A percentile compares a stretch with the other conserved stretches of the same genome.
Evolutionary conservation across 2,329 filamentous ascomycete genomes (phyloP).

Genomic region (Tolypocladium amazonense): DNA sequence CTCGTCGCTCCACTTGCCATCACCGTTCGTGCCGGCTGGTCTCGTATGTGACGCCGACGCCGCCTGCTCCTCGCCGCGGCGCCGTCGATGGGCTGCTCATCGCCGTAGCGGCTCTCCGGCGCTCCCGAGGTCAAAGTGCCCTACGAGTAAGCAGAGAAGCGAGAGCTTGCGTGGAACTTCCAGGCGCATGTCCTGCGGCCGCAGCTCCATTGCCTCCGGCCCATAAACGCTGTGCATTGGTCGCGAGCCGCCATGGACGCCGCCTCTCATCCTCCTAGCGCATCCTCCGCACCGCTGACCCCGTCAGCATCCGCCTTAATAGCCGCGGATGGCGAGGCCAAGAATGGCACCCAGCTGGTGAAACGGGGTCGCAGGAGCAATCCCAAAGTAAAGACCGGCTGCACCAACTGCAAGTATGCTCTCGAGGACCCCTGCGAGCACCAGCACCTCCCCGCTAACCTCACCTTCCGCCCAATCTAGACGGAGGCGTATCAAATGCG

Average conservation of each 20-base stretch:
- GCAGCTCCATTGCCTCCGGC: not conserved
- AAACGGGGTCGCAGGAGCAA: slow-evolving; percentile 42
- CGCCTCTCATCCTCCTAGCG: not conserved
- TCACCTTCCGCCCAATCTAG: slow-evolving; percentile 19
- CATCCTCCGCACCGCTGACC: not conserved
- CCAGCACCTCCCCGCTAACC: not conserved
- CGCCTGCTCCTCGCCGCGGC: not conserved
- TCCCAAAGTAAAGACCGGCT: slow-evolving; percentile 57
- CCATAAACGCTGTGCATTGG: not conserved
- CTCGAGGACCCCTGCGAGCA: not conserved
- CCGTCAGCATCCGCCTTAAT: not conserved
- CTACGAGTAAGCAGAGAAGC: not conserved
- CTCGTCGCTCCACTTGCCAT: not conserved
- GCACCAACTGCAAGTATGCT: slow-evolving; percentile 58
- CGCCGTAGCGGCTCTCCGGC: not conserved
- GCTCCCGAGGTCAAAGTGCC: not conserved
- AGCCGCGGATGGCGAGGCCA: not conserved
- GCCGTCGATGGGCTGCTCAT: not conserved
- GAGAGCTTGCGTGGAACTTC: not conserved
- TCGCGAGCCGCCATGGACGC: not conserved
- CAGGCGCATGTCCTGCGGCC: not conserved
- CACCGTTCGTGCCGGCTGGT: not conserved
- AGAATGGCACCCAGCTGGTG: not conserved
- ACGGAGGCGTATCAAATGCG: slow-evolving; percentile 54
- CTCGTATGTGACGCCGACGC: not conserved